Evolutionary conservation across 78 protist species (phyloP).

Genomic region (Monosiga brevicollis): DNA sequence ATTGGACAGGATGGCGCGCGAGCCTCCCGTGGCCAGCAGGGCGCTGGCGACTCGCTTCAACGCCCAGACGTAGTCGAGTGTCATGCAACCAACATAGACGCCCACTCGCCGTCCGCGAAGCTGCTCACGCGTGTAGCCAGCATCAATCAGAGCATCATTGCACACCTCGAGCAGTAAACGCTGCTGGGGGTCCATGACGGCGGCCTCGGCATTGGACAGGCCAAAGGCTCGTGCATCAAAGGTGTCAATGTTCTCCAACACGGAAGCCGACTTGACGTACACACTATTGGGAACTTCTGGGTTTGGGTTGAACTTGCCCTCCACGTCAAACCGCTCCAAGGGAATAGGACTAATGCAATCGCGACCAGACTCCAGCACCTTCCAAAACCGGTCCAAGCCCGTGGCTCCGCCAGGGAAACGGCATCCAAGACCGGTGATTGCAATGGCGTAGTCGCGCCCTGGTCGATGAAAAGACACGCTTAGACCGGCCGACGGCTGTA

Average conservation of each 20-base stretch:
- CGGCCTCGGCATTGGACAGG: background rate
- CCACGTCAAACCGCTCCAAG: background rate
- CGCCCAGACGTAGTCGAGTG: background rate
- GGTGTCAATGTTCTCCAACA: background rate
- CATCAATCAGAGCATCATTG: background rate
- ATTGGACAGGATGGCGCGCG: slow-evolving; percentile 26
- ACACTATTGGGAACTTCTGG: background rate
- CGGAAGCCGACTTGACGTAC: background rate
- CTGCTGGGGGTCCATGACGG: slow-evolving; percentile 19
- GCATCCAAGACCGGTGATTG: background rate
- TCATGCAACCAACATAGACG: slow-evolving; percentile 11
- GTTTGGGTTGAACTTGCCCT: background rate
- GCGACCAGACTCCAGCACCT: background rate
- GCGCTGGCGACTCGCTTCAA: background rate
- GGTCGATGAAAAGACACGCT: no score
- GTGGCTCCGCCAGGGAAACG: background rate
- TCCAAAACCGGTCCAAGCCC: background rate
- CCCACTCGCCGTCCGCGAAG: background rate
- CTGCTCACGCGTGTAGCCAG: background rate
- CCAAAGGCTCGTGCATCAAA: background rate
- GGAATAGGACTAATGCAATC: background rate
- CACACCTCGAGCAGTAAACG: background rate
- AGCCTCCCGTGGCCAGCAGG: slow-evolving; percentile 25
- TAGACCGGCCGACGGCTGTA: no score
- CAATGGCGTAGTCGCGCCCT: no score